A percentile compares a stretch with the other conserved stretches of the same genome.
Conservation (phyloP, 768 basidiomycete species). For the Tricholoma terreum region DNA sequence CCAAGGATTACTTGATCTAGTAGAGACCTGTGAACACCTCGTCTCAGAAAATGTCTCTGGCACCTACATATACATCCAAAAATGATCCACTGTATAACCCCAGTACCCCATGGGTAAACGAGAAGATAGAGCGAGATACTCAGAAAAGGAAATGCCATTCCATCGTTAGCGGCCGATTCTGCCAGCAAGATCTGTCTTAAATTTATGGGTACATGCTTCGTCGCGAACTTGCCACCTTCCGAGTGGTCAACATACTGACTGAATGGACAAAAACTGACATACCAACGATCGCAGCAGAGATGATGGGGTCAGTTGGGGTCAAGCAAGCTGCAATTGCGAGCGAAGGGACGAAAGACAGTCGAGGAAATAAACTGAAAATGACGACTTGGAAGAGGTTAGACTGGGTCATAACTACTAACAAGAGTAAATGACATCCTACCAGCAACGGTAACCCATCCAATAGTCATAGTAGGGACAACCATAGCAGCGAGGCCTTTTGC, state of each 20-base stretch:
- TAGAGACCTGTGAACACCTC: neutral
- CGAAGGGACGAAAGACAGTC: slow-evolving; percentile 66
- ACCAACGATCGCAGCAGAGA: slow-evolving; percentile 82
- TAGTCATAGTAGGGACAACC: slow-evolving; percentile 82
- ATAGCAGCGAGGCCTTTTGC: slow-evolving; percentile 65
- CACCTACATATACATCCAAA: slow-evolving; percentile 76
- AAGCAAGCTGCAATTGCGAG: slow-evolving; percentile 87
- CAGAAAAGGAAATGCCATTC: slow-evolving; percentile 92
- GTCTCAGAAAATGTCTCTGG: neutral
- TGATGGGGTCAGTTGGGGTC: slow-evolving; percentile 93
- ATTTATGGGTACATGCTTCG: slow-evolving; percentile 66
- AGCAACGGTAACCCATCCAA: slow-evolving; percentile 78
- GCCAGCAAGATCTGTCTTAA: slow-evolving; percentile 81
- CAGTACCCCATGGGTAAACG: slow-evolving; percentile 57
- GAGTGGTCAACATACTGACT: neutral
- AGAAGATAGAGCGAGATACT: slow-evolving; percentile 83
- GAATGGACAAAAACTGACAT: slow-evolving; percentile 13
- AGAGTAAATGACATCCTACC: slow-evolving; percentile 37
- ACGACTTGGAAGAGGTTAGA: slow-evolving; percentile 40
- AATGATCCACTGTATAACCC: slow-evolving; percentile 82
- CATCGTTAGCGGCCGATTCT: slow-evolving; percentile 95
- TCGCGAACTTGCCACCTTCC: slow-evolving; percentile 68
- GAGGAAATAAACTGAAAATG: slow-evolving; percentile 72
- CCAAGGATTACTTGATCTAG: slow-evolving; percentile 85
- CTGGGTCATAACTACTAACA: neutral